Evolutionary conservation across 805 yeast genomes (phyloP), one percentile per base, ranked within the genome.

Genomic region (Saccharomycopsis synnaedendra): DNA sequence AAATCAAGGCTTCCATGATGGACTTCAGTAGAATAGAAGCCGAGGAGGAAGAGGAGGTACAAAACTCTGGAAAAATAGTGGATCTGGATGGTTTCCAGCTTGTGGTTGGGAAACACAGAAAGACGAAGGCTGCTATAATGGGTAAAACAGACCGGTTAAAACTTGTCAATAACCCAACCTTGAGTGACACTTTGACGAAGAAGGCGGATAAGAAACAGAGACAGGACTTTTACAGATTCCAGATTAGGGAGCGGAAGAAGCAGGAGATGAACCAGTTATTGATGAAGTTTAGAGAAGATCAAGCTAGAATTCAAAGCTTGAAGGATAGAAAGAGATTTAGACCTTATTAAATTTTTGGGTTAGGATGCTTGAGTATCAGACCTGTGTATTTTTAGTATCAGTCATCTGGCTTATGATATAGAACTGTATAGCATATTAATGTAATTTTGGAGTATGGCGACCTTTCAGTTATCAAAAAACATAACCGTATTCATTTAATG

Each of bases 1-100:
- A 72, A 37, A 85, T 87, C 1, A 71, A 84, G 39, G 68, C 69
- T 37, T 74, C 82, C 28, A 72, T 90, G 70, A 65, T 64, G 32
- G 75, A 76, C 7, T 90, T 88, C 64, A 85, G 82, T 56, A 65
- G 70, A 47, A 75, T 80, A 31, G 97, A 90, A 61, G 72, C 71
- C 52, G 76, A 73, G 50, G 76, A 80, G 1, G 68, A 69, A 32
- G 80, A 77, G 36, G 74, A 72, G 43, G 62, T 81, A 44, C 71
- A 72, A 47, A 69, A 69, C 7, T 77, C 78, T 67, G 72, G 74
- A 31, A 71, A 75, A 41, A 57, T 76, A 33, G 93, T 88, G 3
- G 97, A 89, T 62, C 96, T 84, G 54, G 97, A 89, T 62, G 97
- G 97, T 3, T 89, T 89, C 66, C 87, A 95, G 0, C 67, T 85